These are phyloP conservation scores for Cladobotryum protrusum DNA, from an alignment of 2,329 filamentous ascomycete genomes.

Conservation along the genomic window DNA sequence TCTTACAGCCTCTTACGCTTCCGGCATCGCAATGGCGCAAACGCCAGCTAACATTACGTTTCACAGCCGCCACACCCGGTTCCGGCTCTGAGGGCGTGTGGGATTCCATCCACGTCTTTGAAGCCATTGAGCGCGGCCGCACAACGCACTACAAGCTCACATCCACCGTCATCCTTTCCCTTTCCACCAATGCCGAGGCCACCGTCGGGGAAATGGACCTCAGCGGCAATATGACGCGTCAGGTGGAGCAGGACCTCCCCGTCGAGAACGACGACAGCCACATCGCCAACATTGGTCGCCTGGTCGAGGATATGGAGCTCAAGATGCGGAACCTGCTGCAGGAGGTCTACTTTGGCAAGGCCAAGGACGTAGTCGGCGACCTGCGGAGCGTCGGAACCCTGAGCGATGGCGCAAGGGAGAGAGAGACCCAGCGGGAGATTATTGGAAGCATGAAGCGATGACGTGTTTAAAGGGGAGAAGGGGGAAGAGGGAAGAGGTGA, in stretches of 20 bases:
- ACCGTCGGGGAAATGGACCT: slow-evolving; percentile 81
- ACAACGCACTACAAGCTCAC: slow-evolving; percentile 97
- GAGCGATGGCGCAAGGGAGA: slow-evolving; percentile 77
- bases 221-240: slow-evolving; percentile 94
- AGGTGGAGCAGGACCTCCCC: slow-evolving; percentile 85
- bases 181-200: slow-evolving; percentile 52
- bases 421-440: slow-evolving; percentile 81
- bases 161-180: slow-evolving; percentile 87
- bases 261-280: slow-evolving; percentile 89
- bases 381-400: slow-evolving; percentile 78
- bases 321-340: slow-evolving; percentile 98
- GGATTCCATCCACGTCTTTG: slow-evolving; percentile 99
- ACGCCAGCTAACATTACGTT: no score
- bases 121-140: slow-evolving; percentile 86
- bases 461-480: slow-evolving; percentile 12
- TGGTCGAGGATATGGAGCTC: slow-evolving; percentile 99
- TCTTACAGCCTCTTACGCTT: background rate
- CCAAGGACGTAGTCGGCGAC: slow-evolving; percentile 96
- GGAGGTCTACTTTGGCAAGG: slow-evolving; percentile 99
- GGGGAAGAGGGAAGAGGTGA: background rate
- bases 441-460: slow-evolving; percentile 57
- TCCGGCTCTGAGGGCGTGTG: slow-evolving; percentile 72
- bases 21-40: background rate
- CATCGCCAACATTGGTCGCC: slow-evolving; percentile 86
- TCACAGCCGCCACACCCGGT: slow-evolving; percentile 57